A percentile compares a stretch with the other conserved stretches of the same genome.
phyloP scores from a whole-genome alignment of 2,329 filamentous ascomycete genomes.

The Westerdykella sp. region DNA sequence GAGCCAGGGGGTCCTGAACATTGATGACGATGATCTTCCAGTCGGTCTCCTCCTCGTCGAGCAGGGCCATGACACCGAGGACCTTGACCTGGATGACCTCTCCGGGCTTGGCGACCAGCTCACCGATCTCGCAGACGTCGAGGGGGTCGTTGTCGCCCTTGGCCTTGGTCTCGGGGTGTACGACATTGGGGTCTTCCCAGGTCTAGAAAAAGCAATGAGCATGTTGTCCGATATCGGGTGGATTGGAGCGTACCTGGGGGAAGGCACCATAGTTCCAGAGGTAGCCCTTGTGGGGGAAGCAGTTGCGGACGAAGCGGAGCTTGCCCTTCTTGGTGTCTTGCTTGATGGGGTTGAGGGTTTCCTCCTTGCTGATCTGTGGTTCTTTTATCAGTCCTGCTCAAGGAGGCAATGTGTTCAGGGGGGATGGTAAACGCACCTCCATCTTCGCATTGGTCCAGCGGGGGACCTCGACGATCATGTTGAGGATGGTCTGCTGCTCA shows the following conservation, averaged over 20 bases:
- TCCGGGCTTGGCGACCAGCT: conserved; percentile 90
- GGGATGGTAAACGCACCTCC: conserved; percentile 60
- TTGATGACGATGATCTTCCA: conserved; percentile 99
- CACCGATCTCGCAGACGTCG: conserved; percentile 98
- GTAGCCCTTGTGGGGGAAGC: conserved; percentile 99
- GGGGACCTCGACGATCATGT: conserved; percentile 99
- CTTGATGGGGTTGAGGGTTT: conserved; percentile 97
- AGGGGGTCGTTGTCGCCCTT: conserved; percentile 99
- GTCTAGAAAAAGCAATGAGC: conserved; percentile 55
- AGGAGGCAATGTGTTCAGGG: conserved; percentile 5
- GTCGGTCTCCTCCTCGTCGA: conserved; percentile 99
- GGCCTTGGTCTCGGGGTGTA: conserved; percentile 98
- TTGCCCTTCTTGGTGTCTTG: conserved; percentile 99
- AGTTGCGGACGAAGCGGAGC: conserved; percentile 98
- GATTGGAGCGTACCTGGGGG: conserved; percentile 66
- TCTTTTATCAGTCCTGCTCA: not conserved
- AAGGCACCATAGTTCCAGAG: conserved; percentile 99
- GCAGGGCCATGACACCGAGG: conserved; percentile 96
- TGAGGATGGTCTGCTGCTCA: conserved; percentile 87
- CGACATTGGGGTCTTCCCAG: conserved; percentile 95
- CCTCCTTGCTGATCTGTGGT: conserved; percentile 93
- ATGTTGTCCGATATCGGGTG: conserved; percentile 23
- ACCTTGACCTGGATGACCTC: conserved; percentile 99
- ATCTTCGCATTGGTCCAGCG: conserved; percentile 99
- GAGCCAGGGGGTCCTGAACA: conserved; percentile 89